Percentiles rank a stretch among this genome's conserved stretches.
These are phyloP conservation scores for Nevesoporus exiguus DNA, from an alignment of 768 basidiomycete species.

Conservation along the genomic window DNA sequence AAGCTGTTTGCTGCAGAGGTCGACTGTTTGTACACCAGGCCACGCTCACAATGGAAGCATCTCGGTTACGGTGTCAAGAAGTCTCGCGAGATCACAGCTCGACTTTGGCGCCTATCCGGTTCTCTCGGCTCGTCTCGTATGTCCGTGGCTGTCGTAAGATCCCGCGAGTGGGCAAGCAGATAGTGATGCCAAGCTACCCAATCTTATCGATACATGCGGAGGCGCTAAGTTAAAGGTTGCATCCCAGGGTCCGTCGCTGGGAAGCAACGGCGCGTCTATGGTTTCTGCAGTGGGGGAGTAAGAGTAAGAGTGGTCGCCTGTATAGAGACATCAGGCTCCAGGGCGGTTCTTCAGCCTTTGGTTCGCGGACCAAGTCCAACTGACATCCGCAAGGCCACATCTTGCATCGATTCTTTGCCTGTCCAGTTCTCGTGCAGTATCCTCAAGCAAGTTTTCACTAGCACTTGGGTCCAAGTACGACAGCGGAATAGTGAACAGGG, in stretches of 20 bases:
- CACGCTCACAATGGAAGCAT: slow-evolving; percentile 1
- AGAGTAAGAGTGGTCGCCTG: not conserved
- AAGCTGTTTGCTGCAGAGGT: not conserved
- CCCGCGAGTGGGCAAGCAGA: slow-evolving; percentile 12
- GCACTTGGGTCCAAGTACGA: no score
- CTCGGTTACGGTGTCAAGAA: slow-evolving; percentile 10
- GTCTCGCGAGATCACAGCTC: slow-evolving; percentile 2
- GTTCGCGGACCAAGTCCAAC: slow-evolving; percentile 64
- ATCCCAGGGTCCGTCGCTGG: slow-evolving; percentile 67
- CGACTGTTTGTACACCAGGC: slow-evolving; percentile 1
- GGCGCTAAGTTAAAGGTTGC: slow-evolving; percentile 65
- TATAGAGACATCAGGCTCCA: slow-evolving; percentile 20
- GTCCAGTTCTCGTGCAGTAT: slow-evolving; percentile 66
- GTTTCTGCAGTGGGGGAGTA: not conserved
- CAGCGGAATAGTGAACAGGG: no score
- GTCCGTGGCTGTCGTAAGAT: slow-evolving; percentile 34
- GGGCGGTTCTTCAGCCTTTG: slow-evolving; percentile 53
- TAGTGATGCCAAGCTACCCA: slow-evolving; percentile 42
- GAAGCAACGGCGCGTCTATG: slow-evolving; percentile 49
- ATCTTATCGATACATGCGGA: slow-evolving; percentile 49
- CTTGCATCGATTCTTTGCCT: slow-evolving; percentile 67
- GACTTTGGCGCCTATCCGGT: slow-evolving; percentile 41
- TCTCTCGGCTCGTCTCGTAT: slow-evolving; percentile 46
- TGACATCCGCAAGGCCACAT: slow-evolving; percentile 78
- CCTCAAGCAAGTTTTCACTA: no score